Evolutionary conservation across 2,329 filamentous ascomycete genomes (phyloP).

Genomic region (Juglanconis oblonga): DNA sequence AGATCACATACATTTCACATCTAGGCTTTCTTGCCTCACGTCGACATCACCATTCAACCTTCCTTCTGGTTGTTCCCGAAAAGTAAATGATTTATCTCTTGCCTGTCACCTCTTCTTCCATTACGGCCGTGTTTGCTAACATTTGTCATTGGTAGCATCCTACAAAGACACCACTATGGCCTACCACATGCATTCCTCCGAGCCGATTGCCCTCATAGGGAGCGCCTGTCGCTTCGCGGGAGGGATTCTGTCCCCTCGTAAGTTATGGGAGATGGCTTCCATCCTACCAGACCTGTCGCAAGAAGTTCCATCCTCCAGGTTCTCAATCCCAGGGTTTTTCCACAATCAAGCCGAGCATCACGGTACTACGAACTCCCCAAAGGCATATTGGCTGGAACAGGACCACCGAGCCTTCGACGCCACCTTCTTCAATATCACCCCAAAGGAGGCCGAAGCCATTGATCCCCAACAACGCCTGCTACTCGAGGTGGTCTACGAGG

Average conservation of each 20-base stretch:
- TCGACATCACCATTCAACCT: no score
- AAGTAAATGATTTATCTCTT: not conserved
- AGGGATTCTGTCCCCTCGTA: conserved; percentile 26
- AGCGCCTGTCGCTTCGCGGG: conserved; percentile 33
- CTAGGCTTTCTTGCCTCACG: no score
- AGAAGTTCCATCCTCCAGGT: conserved; percentile 25
- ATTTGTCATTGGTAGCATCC: not conserved
- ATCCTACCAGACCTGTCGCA: conserved; percentile 26
- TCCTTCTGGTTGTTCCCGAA: no score
- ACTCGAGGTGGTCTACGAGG: conserved; percentile 36
- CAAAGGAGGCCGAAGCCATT: conserved; percentile 35
- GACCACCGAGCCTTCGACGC: conserved; percentile 31
- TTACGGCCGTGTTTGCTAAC: not conserved
- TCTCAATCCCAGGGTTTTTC: conserved; percentile 29
- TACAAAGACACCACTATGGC: not conserved
- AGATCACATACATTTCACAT: no score
- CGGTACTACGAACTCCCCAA: conserved; percentile 30
- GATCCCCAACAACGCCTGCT: conserved; percentile 34
- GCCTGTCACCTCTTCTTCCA: not conserved
- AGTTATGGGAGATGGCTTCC: conserved; percentile 29
- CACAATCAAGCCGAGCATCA: conserved; percentile 31
- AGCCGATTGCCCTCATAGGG: conserved; percentile 28
- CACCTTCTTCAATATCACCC: conserved; percentile 37
- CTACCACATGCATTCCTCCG: conserved; percentile 16
- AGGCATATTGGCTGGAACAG: conserved; percentile 31